Base-by-base conservation (phyloP, 495 filamentous ascomycete species). In the Thermothielavioides terrestris region DNA sequence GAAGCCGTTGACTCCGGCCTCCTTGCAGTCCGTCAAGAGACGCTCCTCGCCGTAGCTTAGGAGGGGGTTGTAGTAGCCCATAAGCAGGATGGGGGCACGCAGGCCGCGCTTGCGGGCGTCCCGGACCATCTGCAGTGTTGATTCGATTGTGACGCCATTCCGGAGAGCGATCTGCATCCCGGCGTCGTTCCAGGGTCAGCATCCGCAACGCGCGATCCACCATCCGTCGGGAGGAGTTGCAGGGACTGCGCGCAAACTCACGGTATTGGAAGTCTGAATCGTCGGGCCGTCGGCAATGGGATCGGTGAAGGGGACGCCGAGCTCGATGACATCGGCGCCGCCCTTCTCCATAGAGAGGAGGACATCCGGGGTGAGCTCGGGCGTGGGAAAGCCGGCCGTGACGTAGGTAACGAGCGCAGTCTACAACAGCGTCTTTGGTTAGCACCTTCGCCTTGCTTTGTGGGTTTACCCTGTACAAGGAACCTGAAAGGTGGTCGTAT, bases 51-150 rank as follows among this genome's bases (percentile, higher is more conserved):
- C 94, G 61, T 97, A 97, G 57, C 80, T 85, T 39, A 95, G 72
- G 42, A 97, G 70, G 1, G 92, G 92, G 69, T 99, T 99, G 68
- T 95, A 99, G 77, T 99, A 99, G 48, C 92, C 92, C 92, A 99
- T 99, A 54, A 99, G 76, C 49, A 99, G 70, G 32, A 99, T 73
- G 6, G 92, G 92, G 2, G 83, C 82, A 53, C 71, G 80, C 43
- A 97, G 69, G 22, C 94, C 94, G 37, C 75, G 77, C 47, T 74
- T 70, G 50, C 92, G 77, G 20, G 91, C 85, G 37, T 84, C 72
- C 56, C 84, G 79, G 23, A 95, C 83, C 67, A 91, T 88, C 55
- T 86, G 74, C 25, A 99, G 75, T 9, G 84, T 83, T 18, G 76
- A 79, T 43, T 77, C 72, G 53, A 94, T 83, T 6, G 84, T 94